These are phyloP conservation scores for Volvox africanus DNA, from an alignment of 139 green algal genomes.

Conservation along the genomic window DNA sequence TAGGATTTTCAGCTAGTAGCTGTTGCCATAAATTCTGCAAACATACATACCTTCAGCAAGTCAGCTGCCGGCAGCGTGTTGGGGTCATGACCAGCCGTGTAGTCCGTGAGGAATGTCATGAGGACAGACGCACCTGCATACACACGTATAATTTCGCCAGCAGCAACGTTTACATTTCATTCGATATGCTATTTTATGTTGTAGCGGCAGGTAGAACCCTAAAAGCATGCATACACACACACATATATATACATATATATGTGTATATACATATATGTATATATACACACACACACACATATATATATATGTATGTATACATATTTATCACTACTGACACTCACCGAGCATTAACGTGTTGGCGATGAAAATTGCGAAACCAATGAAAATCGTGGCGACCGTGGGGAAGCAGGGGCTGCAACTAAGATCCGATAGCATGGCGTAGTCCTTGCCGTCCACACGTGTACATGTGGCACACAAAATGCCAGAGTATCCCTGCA, in stretches of 20 bases:
- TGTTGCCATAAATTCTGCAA: neutral
- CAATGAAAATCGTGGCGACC: neutral
- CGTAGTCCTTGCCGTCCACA: neutral
- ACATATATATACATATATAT: no score
- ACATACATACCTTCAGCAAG: neutral
- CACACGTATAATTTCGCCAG: neutral
- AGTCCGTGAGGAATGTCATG: constrained; percentile 32
- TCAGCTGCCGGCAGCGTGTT: no score
- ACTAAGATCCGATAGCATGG: neutral
- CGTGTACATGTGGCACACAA: constrained; percentile 12
- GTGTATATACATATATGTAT: no score
- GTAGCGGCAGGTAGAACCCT: no score
- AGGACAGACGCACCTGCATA: constrained; percentile 16
- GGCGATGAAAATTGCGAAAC: neutral
- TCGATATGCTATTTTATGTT: no score
- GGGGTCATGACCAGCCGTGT: neutral
- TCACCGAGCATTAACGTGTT: neutral
- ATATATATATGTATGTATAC: no score
- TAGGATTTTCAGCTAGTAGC: no score
- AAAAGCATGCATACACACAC: no score
- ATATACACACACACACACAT: no score
- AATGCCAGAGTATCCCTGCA: constrained; percentile 11
- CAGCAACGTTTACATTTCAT: no score
- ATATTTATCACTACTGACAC: no score
- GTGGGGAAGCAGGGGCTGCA: neutral